Base-by-base conservation (phyloP, 352 stramenopile genomes). In the Globisporangium rhizosaccharum region DNA sequence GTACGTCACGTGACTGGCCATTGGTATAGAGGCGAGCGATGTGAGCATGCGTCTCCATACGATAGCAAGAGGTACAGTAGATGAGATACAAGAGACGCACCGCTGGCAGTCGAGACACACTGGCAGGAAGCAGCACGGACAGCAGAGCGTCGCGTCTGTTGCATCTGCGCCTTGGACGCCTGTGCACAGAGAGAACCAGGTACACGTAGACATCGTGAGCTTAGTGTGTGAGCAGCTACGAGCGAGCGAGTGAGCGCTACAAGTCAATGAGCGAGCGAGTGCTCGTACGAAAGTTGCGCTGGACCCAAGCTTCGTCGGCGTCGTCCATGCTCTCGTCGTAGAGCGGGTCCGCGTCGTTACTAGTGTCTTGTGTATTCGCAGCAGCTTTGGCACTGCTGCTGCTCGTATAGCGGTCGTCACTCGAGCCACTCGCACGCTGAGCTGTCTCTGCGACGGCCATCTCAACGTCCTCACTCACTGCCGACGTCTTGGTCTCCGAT, bases 41-140 rank as follows among this genome's bases (percentile, higher is more conserved):
- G 11, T 28, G n/a, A 51, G 37, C 39, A 51, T 3, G 9, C 30
- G 53, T 9, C 7, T 45, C 9, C 39, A 45, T 28, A 10, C 20
- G n/a, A n/a, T n/a, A n/a, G n/a, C n/a, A n/a, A n/a, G 41, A 30
- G 2, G 17, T 45, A 45, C 42, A 49, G 28, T 26, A 41, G 37
- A 51, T 30, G 28, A 63, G 49, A 42, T 8, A 20, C 50, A 36
- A 20, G 1, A 5, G 36, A 51, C 51, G 17, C 52, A 86, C 74
- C 81, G 65, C 65, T 93, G 63, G 58, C 81, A 90, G 49, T 75
- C 66, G 71, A 91, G 87, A 50, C 79, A 93, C 18, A 93, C 77
- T 0, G 75, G 88, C 36, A 93, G 55, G 57, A 93, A 93, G 65
- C 83, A 93, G 59, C 81, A 93, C 25, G 83, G 83, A 60, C 83